Percentiles rank a stretch among this genome's conserved stretches.
Evolutionary conservation across 257 asterid genomes (phyloP).

Genomic region (Solanum tarapatanum): DNA sequence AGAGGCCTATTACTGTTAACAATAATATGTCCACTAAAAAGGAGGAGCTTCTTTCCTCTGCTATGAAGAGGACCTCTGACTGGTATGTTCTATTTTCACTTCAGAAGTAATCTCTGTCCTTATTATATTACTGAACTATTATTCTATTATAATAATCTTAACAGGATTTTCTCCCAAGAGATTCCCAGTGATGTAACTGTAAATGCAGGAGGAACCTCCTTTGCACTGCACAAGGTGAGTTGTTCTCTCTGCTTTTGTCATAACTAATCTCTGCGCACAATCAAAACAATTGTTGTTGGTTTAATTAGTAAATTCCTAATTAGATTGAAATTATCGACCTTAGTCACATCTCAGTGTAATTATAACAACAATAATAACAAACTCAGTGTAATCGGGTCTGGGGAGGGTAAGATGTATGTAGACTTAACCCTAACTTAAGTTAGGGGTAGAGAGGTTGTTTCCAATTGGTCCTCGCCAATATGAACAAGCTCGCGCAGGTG

Average conservation of each 20-base stretch:
- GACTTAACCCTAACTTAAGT: not conserved
- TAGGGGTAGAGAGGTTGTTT: not conserved
- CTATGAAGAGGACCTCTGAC: slow-evolving; percentile 80
- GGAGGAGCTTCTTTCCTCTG: slow-evolving; percentile 56
- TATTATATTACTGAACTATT: not conserved
- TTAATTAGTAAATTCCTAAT: not conserved
- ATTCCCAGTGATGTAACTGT: slow-evolving; percentile 66
- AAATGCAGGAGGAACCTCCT: slow-evolving; percentile 54
- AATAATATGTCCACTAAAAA: slow-evolving; percentile 45
- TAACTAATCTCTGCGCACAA: not conserved
- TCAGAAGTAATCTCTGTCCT: not conserved
- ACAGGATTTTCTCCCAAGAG: slow-evolving; percentile 88
- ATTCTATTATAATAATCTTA: not conserved
- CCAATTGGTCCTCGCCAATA: not conserved
- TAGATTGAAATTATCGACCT: not conserved
- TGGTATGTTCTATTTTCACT: slow-evolving; percentile 31
- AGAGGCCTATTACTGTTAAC: slow-evolving; percentile 4
- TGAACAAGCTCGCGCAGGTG: not conserved
- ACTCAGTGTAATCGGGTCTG: not conserved
- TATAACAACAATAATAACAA: not conserved
- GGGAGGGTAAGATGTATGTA: not conserved
- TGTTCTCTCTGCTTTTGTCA: not conserved
- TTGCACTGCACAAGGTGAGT: slow-evolving; percentile 72
- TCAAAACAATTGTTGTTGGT: not conserved
- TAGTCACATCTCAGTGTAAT: not conserved